Evolutionary conservation across 768 basidiomycete genomes (phyloP), one percentile per base, ranked within the genome.

Genomic region (Gyrodon lividus): DNA sequence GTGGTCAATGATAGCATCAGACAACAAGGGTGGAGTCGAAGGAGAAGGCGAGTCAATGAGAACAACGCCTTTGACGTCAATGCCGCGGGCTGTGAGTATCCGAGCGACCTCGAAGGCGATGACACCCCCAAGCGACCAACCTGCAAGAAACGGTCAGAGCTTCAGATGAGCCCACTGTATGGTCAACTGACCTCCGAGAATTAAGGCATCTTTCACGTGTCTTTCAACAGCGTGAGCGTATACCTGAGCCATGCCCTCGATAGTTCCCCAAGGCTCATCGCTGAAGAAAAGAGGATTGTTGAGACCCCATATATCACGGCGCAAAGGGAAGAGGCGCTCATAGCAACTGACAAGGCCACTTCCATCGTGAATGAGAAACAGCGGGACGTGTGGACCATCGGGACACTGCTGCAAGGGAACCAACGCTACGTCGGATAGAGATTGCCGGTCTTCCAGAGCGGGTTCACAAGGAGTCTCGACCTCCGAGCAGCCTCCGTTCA

Each of bases 81-180:
- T 57, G 3, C 77, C 80, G 5, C 60, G 69, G 1, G 44, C 14
- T 12, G 12, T 5, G 16, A 89, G 75, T 23, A 78, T 77, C 0
- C 74, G 75, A 16, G 82, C 79, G 2, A 80, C 68, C 59, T 88
- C 87, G 58, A 81, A 88, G 0, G 87, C 85, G 0, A 81, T 79
- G 4, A 87, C 81, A 2, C 87, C 87, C 10, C 87, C 87, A 55
- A 90, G 86, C 2, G 87, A 90, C 87, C 87, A 90, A 0, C 87
- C 87, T 89, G 48, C 4, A 13, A 13, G 4, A 26, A 1, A 26
- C 9, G 7, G 20, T 28, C 6, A 52, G 37, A 24, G 4, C 20
- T 53, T 26, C 35, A 42, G 20, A 46, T 19, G 20, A n/a, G 5
- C 1, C 2, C 4, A 41, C 33, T 5, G 20, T 0, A 46, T 5